A percentile compares a stretch with the other conserved stretches of the same genome.
Evolutionary conservation across 768 basidiomycete species (phyloP).

Genomic region (Suillus decipiens): DNA sequence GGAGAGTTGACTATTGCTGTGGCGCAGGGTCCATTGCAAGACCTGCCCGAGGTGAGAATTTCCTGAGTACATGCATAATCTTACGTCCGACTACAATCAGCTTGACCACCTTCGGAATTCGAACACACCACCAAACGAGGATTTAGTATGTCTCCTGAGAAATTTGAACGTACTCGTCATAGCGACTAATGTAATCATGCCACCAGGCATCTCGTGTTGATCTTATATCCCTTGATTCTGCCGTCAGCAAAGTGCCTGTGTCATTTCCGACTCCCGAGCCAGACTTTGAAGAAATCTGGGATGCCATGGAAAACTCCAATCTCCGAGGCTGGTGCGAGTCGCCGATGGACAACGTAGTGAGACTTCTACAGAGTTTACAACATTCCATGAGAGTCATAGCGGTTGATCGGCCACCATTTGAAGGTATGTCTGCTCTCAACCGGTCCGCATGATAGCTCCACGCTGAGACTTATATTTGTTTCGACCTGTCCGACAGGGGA

Average conservation of each 20-base stretch:
- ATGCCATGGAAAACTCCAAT: slow-evolving; percentile 43
- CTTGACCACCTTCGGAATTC: background rate
- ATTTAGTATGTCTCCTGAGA: slow-evolving; percentile 21
- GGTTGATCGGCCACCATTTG: slow-evolving; percentile 57
- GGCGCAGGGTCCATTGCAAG: slow-evolving; percentile 19
- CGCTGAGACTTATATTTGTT: slow-evolving; percentile 10
- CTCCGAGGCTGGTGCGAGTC: slow-evolving; percentile 71
- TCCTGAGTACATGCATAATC: background rate
- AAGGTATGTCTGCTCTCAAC: slow-evolving; percentile 43
- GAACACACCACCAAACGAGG: slow-evolving; percentile 15
- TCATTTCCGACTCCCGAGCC: slow-evolving; percentile 19
- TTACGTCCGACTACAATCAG: slow-evolving; percentile 10
- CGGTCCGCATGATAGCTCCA: too few species aligned
- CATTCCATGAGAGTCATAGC: slow-evolving; percentile 51
- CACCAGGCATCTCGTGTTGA: slow-evolving; percentile 44
- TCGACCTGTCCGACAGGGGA: slow-evolving; percentile 48
- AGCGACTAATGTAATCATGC: slow-evolving; percentile 17
- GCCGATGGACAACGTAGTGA: slow-evolving; percentile 54
- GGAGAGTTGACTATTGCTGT: slow-evolving; percentile 33
- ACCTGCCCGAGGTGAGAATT: slow-evolving; percentile 20
- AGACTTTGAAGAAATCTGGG: slow-evolving; percentile 65
- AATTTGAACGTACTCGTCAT: background rate
- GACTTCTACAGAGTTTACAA: slow-evolving; percentile 52
- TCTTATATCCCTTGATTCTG: slow-evolving; percentile 75
- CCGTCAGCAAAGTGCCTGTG: slow-evolving; percentile 54